Percentiles rank a stretch among this genome's conserved stretches.
These are phyloP conservation scores for Rhizopogon vulgaris DNA, from an alignment of 768 basidiomycete genomes.

Conservation along the genomic window DNA sequence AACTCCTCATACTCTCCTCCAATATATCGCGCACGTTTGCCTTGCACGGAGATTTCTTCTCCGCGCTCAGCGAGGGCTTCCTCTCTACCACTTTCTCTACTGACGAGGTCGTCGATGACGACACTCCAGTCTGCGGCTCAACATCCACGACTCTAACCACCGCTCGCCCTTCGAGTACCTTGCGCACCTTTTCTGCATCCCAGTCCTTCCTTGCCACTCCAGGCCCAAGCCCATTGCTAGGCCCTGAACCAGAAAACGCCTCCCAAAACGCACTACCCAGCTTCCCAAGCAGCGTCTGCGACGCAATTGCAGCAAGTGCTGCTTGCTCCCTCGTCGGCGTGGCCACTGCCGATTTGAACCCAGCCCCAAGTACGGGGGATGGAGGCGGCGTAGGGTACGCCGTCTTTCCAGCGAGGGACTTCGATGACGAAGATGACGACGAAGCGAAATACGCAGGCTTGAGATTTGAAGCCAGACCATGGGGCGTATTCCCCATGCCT, in stretches of 20 bases:
- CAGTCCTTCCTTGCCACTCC: slow-evolving; percentile 25
- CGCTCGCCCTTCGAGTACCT: slow-evolving; percentile 78
- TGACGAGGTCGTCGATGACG: neutral
- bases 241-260: slow-evolving; percentile 60
- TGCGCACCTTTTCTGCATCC: slow-evolving; percentile 78
- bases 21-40: slow-evolving; percentile 35
- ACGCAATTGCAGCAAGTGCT: slow-evolving; percentile 59
- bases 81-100: neutral
- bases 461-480: slow-evolving; percentile 32
- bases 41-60: slow-evolving; percentile 12
- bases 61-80: neutral
- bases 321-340: slow-evolving; percentile 26
- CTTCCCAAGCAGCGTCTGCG: slow-evolving; percentile 67
- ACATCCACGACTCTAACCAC: slow-evolving; percentile 77
- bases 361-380: slow-evolving; percentile 26
- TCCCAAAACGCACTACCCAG: slow-evolving; percentile 83
- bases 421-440: slow-evolving; percentile 35
- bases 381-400: slow-evolving; percentile 40
- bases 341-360: slow-evolving; percentile 9
- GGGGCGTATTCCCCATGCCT: neutral
- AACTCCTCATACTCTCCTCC: slow-evolving; percentile 65
- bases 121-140: slow-evolving; percentile 29
- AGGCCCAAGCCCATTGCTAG: neutral
- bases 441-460: slow-evolving; percentile 29
- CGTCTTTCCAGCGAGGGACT: slow-evolving; percentile 26